phyloP scores from a whole-genome alignment of 495 filamentous ascomycete species.

The Antarctomyces pellizariae region DNA sequence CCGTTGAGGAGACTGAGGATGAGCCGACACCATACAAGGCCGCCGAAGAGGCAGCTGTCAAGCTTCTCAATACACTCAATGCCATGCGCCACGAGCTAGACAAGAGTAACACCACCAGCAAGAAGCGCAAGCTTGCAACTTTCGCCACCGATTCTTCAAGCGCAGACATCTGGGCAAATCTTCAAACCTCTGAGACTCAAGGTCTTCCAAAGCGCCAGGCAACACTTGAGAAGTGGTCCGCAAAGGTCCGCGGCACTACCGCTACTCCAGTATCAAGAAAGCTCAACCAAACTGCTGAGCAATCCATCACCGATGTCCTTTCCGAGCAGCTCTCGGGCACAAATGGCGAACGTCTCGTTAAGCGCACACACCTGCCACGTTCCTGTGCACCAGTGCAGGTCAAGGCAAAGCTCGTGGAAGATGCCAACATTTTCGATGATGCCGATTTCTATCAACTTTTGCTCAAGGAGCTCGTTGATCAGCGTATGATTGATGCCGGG shows the following conservation, averaged over 20 bases:
- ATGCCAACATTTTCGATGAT: slow-evolving; percentile 57
- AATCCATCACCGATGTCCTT: slow-evolving; percentile 48
- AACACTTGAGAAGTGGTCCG: slow-evolving; percentile 45
- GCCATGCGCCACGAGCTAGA: slow-evolving; percentile 38
- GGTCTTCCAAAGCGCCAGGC: slow-evolving; percentile 25
- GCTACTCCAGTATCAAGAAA: slow-evolving; percentile 24
- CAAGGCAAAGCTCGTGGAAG: slow-evolving; percentile 25
- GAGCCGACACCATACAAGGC: slow-evolving; percentile 32
- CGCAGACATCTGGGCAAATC: slow-evolving; percentile 46
- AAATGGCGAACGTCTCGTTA: slow-evolving; percentile 41
- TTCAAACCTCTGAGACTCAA: slow-evolving; percentile 33
- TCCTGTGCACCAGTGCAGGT: slow-evolving; percentile 50
- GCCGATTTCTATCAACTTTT: slow-evolving; percentile 80
- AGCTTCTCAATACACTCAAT: slow-evolving; percentile 67
- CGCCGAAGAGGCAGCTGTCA: slow-evolving; percentile 71
- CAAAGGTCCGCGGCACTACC: slow-evolving; percentile 25
- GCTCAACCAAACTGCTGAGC: slow-evolving; percentile 25
- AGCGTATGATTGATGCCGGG: slow-evolving; percentile 38
- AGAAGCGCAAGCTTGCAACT: slow-evolving; percentile 33
- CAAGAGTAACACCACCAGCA: slow-evolving; percentile 18
- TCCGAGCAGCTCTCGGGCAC: slow-evolving; percentile 50
- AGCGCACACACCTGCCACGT: slow-evolving; percentile 38
- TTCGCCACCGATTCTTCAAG: slow-evolving; percentile 26
- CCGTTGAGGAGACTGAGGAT: slow-evolving; percentile 16
- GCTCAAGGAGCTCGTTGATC: slow-evolving; percentile 77